These are phyloP conservation scores for Penicillium salamii DNA, from an alignment of 495 filamentous ascomycete species.

Conservation along the genomic window DNA sequence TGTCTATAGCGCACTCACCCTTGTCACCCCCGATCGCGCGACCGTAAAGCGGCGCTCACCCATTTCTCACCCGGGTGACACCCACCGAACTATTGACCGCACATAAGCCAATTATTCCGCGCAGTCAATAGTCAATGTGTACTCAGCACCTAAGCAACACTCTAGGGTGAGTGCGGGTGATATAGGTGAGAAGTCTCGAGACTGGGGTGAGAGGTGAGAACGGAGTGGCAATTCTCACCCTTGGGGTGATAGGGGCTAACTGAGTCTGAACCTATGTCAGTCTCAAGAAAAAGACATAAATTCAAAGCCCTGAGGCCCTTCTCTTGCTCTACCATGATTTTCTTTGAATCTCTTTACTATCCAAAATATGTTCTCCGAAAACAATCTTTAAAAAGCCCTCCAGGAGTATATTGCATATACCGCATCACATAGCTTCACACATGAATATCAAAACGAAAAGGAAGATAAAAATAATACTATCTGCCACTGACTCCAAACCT, in stretches of 20 bases:
- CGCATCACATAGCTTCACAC: too few relatives aligned
- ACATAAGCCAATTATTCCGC: neutral
- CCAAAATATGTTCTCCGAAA: too few relatives aligned
- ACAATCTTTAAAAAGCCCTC: too few relatives aligned
- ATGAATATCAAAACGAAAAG: too few relatives aligned
- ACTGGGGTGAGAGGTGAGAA: neutral
- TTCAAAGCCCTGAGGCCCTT: neutral
- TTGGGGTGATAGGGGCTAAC: neutral
- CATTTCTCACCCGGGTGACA: too few relatives aligned
- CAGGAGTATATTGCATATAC: constrained; percentile 3
- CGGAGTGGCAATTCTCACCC: neutral
- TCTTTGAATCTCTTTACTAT: neutral
- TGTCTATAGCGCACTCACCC: too few relatives aligned
- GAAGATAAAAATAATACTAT: too few relatives aligned
- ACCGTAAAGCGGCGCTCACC: too few relatives aligned
- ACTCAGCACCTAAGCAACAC: neutral
- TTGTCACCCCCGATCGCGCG: too few relatives aligned
- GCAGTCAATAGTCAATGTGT: neutral
- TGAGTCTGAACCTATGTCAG: neutral
- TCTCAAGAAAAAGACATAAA: neutral
- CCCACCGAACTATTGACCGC: too few relatives aligned
- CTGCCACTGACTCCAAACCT: too few relatives aligned
- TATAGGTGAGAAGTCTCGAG: neutral
- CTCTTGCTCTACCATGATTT: neutral
- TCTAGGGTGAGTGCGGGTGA: neutral